These are phyloP conservation scores for Jaapia argillacea DNA, from an alignment of 768 basidiomycete genomes.

Conservation along the genomic window DNA sequence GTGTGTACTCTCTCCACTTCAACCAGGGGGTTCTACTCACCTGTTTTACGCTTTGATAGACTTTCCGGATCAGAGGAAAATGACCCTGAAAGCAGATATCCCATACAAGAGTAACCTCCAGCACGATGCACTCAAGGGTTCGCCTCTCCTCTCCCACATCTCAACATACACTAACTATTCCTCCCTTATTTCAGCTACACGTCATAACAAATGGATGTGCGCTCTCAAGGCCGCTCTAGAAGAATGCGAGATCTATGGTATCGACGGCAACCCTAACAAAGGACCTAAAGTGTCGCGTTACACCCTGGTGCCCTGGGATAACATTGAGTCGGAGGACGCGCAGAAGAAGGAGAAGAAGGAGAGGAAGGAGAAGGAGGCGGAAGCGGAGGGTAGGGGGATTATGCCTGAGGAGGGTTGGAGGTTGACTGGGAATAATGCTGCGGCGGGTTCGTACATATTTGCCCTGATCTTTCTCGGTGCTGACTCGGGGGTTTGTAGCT, in stretches of 20 bases:
- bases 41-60: conserved; percentile 28
- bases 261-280: conserved; percentile 44
- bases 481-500: not conserved
- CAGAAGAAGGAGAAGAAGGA: conserved; percentile 13
- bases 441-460: not conserved
- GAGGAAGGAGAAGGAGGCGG: not conserved
- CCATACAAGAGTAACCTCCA: conserved; percentile 87
- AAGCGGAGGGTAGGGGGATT: not conserved
- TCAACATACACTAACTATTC: not conserved
- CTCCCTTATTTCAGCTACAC: conserved; percentile 37
- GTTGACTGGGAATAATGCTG: not conserved
- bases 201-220: conserved; percentile 90
- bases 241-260: conserved; percentile 64
- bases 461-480: not conserved
- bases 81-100: conserved; percentile 72
- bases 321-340: conserved; percentile 34
- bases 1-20: conserved; percentile 20
- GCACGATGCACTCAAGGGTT: conserved; percentile 63
- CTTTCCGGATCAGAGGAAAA: conserved; percentile 71
- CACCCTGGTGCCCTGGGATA: conserved; percentile 67
- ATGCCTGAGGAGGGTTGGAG: not conserved
- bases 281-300: conserved; percentile 49
- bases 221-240: conserved; percentile 65
- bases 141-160: not conserved
- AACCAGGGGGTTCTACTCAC: not conserved